Base-by-base conservation (phyloP, 2,329 filamentous ascomycete genomes). In the Beauveria medogensis region DNA sequence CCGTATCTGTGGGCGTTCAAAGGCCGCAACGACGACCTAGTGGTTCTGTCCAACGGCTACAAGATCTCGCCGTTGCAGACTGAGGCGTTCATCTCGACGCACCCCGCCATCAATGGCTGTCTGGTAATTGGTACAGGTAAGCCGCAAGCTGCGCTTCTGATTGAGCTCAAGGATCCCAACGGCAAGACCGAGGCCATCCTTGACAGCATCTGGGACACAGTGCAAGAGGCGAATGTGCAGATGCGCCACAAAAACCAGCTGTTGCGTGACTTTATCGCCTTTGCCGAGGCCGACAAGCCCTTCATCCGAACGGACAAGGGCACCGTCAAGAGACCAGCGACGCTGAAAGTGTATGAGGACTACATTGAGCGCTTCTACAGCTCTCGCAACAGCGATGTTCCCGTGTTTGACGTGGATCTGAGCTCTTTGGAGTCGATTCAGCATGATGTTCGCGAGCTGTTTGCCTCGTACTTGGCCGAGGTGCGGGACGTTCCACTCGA, bases 281-380 rank as follows among this genome's bases (percentile, higher is more conserved):
- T 81, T 54, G 69, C 77, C 0, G 70, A 73, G 12, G 70, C 69
- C 14, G 68, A 71, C 3, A 77, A 78, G 66, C 75, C 77, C 0
- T 79, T 82, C 54, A 64, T 73, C 3, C 72, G 69, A 18, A 78
- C 79, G 0, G 73, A 76, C 16, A 81, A 82, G 65, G 75, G 77
- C 0, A 78, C 73, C 0, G 71, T 79, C 4, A 75, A 77, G 66
- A 73, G 78, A 3, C 69, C 69, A 0, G 69, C 71, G 0, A 78
- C 78, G 2, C 60, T 74, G 8, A 63, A 67, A 2, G 67, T 76
- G 1, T 82, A 80, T 54, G 67, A 67, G 2, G 64, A 73, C 1
- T 79, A 81, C 60, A 81, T 82, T 46, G 75, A 81, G 5, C 69
- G 71, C 0, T 69, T 82, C 5, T 82, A 82, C 63, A 61, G 55